These are phyloP conservation scores for Apiospora koreana DNA, from an alignment of 2,329 filamentous ascomycete genomes.

Conservation along the genomic window DNA sequence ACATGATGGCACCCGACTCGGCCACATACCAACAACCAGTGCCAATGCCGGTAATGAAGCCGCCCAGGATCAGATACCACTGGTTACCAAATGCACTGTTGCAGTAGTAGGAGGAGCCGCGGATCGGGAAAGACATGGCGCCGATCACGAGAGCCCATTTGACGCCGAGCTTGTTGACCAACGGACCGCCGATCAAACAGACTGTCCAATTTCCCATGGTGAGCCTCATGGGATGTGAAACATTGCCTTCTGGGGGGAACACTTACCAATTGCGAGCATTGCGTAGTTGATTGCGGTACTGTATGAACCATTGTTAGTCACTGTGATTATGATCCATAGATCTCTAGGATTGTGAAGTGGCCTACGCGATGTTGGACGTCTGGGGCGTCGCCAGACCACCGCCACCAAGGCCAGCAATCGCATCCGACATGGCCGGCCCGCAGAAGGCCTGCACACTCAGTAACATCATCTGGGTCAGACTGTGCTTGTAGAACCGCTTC, in stretches of 20 bases:
- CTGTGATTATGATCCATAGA: background rate
- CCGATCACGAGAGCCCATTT: constrained; percentile 49
- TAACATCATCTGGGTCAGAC: constrained; percentile 50
- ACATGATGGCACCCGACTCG: constrained; percentile 50
- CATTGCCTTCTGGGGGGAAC: background rate
- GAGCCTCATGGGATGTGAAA: background rate
- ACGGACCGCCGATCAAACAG: constrained; percentile 43
- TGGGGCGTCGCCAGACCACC: constrained; percentile 46
- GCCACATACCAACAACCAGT: constrained; percentile 51
- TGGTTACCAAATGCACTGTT: constrained; percentile 50
- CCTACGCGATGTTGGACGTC: constrained; percentile 40
- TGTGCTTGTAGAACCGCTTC: constrained; percentile 47
- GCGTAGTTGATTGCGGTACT: constrained; percentile 28
- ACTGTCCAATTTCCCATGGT: constrained; percentile 23
- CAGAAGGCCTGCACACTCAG: constrained; percentile 47
- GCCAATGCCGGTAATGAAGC: constrained; percentile 38
- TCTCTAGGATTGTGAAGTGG: constrained; percentile 20
- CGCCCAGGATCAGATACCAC: constrained; percentile 45
- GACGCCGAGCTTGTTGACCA: constrained; percentile 47
- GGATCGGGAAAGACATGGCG: constrained; percentile 42
- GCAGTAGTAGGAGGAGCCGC: constrained; percentile 48
- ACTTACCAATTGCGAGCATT: constrained; percentile 31
- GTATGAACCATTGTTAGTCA: background rate
- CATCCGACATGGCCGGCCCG: constrained; percentile 41
- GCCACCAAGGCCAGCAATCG: constrained; percentile 42